Base-by-base conservation (phyloP, 345 rosid species). In the Eucalyptus dawsonii region DNA sequence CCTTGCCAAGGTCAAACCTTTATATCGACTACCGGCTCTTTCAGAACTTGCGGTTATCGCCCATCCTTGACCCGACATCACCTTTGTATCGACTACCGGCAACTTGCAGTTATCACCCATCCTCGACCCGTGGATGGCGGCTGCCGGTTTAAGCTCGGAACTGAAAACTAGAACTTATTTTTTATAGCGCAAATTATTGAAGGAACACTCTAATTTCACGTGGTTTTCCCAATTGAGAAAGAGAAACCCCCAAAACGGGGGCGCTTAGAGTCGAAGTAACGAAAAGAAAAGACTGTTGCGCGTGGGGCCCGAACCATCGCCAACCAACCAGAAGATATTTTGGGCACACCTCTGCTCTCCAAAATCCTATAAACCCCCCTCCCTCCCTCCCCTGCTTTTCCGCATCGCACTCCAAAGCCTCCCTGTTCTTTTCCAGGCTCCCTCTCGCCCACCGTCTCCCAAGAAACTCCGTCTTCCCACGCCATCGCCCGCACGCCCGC, bases 251-350 rank as follows among this genome's bases (percentile, higher is more conserved):
- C 76, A 34, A 87, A 50, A 12, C 56, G 7, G 49, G 50, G 47
- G 19, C 86, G 88, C 90, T 92, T 94, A 88, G 92, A 91, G 92
- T 93, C 88, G 90, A 93, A 94, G 95, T 86, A 54, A 94, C 53
- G 92, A 67, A 58, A 62, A 27, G 29, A 15, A 86, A 89, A 91
- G 49, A 80, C 51, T 31, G 87, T 76, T 45, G 90, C 91, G 90
- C 72, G 94, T 91, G 93, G 96, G 95, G 69, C 92, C 94, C 89
- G 47, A n/a, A 1, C 37, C 31, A 81, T 34, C 87, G 54, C 89
- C 89, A 88, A 89, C 94, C 93, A 89, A 94, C 89, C 90, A 65
- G 13, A 42, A 89, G 47, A 87, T 93, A 25, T 62, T 50, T n/a
- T 29, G 83, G 88, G 10, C 34, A 87, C 89, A 87, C 86, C 89